Percentiles rank a stretch among this genome's conserved stretches.
phyloP scores from a whole-genome alignment of 139 green algal genomes.

The Protoeuglena noctilucae region DNA sequence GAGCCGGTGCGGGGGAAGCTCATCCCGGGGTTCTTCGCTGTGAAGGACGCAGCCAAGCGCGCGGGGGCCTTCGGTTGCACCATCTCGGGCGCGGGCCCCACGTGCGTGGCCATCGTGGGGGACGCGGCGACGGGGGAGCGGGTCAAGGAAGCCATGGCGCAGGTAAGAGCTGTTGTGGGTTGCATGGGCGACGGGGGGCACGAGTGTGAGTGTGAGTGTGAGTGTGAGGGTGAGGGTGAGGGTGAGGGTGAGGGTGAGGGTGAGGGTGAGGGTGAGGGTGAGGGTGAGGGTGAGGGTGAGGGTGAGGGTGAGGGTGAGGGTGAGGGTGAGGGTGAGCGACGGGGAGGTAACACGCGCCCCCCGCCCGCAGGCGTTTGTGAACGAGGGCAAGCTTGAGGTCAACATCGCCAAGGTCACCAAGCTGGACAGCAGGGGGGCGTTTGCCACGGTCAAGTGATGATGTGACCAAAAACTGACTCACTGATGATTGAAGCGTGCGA shows the following conservation, averaged over 20 bases:
- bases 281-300: too few relatives aligned
- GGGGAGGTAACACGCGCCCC: too few relatives aligned
- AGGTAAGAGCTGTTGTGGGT: conserved; percentile 15
- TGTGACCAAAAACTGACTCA: too few relatives aligned
- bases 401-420: background rate
- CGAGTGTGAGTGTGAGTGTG: background rate
- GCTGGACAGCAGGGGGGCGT: background rate
- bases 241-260: too few relatives aligned
- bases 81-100: conserved; percentile 88
- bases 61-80: conserved; percentile 83
- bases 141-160: conserved; percentile 61
- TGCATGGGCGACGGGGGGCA: conserved; percentile 8
- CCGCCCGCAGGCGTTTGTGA: background rate
- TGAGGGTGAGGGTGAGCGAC: too few relatives aligned
- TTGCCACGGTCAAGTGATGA: background rate
- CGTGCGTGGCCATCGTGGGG: conserved; percentile 78
- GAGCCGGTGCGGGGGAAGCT: conserved; percentile 77
- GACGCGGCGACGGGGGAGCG: conserved; percentile 30
- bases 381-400: background rate
- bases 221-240: too few relatives aligned
- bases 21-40: conserved; percentile 79
- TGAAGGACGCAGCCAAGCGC: conserved; percentile 71
- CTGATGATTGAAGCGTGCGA: too few relatives aligned
- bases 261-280: too few relatives aligned
- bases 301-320: too few relatives aligned